Base-by-base conservation (phyloP, 148 eudicot species). In the Camellia sinensis region DNA sequence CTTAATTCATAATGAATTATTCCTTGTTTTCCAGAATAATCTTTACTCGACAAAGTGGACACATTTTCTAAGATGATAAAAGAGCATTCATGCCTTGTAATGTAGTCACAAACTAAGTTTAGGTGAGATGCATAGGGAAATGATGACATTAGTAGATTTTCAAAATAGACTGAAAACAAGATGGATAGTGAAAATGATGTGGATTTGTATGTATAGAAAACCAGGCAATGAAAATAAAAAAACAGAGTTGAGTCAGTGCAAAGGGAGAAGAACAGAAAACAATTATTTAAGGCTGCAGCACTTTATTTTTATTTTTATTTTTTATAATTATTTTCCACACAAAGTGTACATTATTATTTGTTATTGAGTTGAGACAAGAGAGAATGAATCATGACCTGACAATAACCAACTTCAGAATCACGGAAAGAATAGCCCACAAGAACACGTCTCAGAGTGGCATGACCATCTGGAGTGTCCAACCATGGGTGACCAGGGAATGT, bases 401-500 rank as follows among this genome's bases (percentile, higher is more conserved):
- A 96, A 73, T 96, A 96, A 83, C 99, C 99, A 84, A 96, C 99
- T 73, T 93, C 93, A 68, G 93, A 96, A 87, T 96, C 98, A 22
- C 99, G 94, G 85, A 96, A 96, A 37, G 98, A 96, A 85, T 96
- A 96, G 17, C 84, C 99, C 73, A 96, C 98, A 87, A 96, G 99
- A 83, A 96, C 93, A 65, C 95, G 99, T 64, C 99, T 89, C 18
- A 96, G 95, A 57, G 99, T 86, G 80, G 97, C 93, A 87, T 93
- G 99, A 11, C 99, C 98, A 75, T 90, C 97, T 21, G 87, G 85
- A 46, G 98, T 93, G 87, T 96, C 99, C 86, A 96, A 85, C 93
- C 97, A 96, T 13, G 97, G 90, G 81, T 96, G 99, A 80, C 99
- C 99, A 79, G 98, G 99, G 80, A 93, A 96, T 73, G 99, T 96